Conservation (phyloP, 352 stramenopile species). For the Pythium brachiatum region DNA sequence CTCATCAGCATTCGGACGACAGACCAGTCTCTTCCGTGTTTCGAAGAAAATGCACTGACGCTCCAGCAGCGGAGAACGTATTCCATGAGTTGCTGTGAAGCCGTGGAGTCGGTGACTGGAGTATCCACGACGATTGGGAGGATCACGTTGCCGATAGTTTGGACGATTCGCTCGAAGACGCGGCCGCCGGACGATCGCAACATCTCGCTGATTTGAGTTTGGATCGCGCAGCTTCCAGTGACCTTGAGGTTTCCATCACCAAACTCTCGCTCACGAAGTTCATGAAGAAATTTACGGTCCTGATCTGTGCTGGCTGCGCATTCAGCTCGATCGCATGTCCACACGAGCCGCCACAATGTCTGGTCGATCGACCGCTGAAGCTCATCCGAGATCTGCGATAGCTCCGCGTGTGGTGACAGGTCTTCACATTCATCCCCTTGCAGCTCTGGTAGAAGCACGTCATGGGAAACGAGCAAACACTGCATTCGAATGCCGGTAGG, state of each 20-base stretch:
- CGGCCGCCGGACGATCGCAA: constrained; percentile 28
- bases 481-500: background rate
- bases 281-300: background rate
- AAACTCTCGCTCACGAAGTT: background rate
- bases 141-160: constrained; percentile 19
- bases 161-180: constrained; percentile 16
- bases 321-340: background rate
- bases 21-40: no score
- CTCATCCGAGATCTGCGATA: background rate
- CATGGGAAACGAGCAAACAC: background rate
- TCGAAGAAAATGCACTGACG: background rate
- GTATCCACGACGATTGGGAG: background rate
- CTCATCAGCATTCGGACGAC: background rate
- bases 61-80: constrained; percentile 31
- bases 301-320: background rate
- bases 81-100: constrained; percentile 24
- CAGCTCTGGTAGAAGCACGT: background rate
- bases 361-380: background rate
- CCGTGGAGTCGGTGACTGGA: background rate
- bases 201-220: constrained; percentile 28
- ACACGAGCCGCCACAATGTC: background rate
- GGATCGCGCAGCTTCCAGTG: constrained; percentile 24
- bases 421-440: no score
- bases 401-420: no score
- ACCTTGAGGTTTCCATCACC: constrained; percentile 2